Evolutionary conservation across 2,329 filamentous ascomycete species (phyloP), one percentile per base, ranked within the genome.

Genomic region (Sclerotinia subarctica): DNA sequence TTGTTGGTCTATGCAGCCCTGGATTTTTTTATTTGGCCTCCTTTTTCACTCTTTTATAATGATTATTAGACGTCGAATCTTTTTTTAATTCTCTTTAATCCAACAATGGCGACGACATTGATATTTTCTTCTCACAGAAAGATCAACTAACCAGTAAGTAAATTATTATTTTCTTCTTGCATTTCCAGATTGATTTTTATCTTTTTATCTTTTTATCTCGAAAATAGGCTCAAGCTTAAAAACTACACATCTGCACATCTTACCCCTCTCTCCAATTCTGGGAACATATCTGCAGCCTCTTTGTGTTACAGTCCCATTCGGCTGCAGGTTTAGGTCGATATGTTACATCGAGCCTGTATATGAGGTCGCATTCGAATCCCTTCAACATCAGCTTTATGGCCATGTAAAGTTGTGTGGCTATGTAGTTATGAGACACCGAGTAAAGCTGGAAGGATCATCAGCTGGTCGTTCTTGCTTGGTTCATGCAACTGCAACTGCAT

Each of bases 391-490:
- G 5, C 15, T 4, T 60, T 8, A 15, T 10, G 19, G 21, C 24
- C 46, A 51, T 38, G n/a, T 62, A 51, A 49, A 62, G 44, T 62
- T 62, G 24, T 47, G 29, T 62, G 58, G 21, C 44, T 35, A 32
- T 47, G 29, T 62, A 46, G 21, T 21, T 35, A 32, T 49, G 10
- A 15, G 29, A 47, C 11, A 5, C 58, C 26, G 26, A 60, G 26
- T 35, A 3, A 35, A 35, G 21, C 44, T 32, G 42, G 24, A 46
- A 13, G 11, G 21, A 35, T 60, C 58, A 35, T 24, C 21, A 60
- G 26, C 26, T 46, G 19, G 8, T 17, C 26, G 1, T 59, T 47
- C 19, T 47, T 47, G 24, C 24, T 46, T 59, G 24, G 17, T 59
- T 46, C 21, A 7, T 60, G 21, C 26, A 62, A 11, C 8, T n/a